These are phyloP conservation scores for Rhodotorula glutinis DNA, from an alignment of 1,284 basidiomycete genomes.

Conservation along the genomic window DNA sequence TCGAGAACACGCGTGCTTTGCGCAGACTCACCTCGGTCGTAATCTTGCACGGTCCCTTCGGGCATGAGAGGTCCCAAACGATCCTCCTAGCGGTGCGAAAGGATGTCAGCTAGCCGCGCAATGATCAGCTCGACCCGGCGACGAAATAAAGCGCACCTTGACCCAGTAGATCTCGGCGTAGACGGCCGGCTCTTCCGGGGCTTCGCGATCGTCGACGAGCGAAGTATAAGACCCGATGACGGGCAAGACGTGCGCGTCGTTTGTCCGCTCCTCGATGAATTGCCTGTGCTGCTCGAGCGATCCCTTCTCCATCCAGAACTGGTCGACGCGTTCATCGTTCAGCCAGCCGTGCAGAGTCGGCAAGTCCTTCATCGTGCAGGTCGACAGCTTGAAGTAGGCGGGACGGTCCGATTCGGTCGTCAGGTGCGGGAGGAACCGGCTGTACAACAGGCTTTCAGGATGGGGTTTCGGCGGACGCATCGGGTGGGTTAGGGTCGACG, in stretches of 20 bases:
- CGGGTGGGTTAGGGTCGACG: conserved; percentile 51
- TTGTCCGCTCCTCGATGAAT: conserved; percentile 52
- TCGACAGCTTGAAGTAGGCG: conserved; percentile 53
- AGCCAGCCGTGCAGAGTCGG: conserved; percentile 58
- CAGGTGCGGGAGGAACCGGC: conserved; percentile 54
- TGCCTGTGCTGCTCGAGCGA: conserved; percentile 54
- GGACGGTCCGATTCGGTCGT: conserved; percentile 24
- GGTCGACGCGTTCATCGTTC: conserved; percentile 56
- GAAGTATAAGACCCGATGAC: conserved; percentile 47
- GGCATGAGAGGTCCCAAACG: conserved; percentile 40
- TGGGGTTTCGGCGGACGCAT: conserved; percentile 58
- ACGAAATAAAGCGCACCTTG: conserved; percentile 43
- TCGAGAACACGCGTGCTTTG: neutral
- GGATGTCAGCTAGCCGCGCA: too few relatives aligned
- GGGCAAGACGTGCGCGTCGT: conserved; percentile 54
- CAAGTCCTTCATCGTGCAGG: conserved; percentile 54
- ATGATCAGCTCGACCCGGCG: too few relatives aligned
- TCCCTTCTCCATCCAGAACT: conserved; percentile 55
- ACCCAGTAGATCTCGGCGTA: conserved; percentile 58
- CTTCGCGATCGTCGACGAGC: conserved; percentile 42
- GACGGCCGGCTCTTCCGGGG: conserved; percentile 59
- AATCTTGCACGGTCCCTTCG: conserved; percentile 49
- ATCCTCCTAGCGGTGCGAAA: conserved; percentile 45
- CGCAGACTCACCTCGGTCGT: conserved; percentile 56
- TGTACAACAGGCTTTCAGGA: conserved; percentile 55